These are phyloP conservation scores for Neopestalotiopsis clavispora DNA, from an alignment of 2,329 filamentous ascomycete genomes.

Conservation along the genomic window DNA sequence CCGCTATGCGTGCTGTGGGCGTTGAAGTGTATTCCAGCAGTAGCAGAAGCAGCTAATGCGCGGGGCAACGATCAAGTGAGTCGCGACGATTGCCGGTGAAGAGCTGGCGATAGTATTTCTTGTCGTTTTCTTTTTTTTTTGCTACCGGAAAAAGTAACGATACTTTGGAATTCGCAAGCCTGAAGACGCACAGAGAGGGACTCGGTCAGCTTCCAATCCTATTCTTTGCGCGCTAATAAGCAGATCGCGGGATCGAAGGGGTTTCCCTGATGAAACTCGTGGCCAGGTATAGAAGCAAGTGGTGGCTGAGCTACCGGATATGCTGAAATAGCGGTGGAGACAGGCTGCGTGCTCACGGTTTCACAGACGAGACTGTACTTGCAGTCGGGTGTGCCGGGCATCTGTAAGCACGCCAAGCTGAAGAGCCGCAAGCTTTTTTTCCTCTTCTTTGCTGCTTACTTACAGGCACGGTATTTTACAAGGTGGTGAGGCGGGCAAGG, in stretches of 20 bases:
- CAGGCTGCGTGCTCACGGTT: slow-evolving; percentile 10
- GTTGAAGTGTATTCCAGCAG: background rate
- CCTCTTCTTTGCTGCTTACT: background rate
- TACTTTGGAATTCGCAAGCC: background rate
- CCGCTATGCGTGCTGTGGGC: background rate
- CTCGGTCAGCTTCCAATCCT: slow-evolving; percentile 7
- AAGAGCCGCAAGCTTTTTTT: slow-evolving; percentile 17
- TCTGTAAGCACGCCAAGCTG: slow-evolving; percentile 15
- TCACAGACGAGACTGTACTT: slow-evolving; percentile 4
- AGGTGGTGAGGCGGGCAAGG: background rate
- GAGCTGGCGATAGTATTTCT: background rate
- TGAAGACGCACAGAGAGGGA: background rate
- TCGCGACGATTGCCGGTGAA: background rate
- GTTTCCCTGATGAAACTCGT: slow-evolving; percentile 1
- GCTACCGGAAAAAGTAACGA: background rate
- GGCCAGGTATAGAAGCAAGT: slow-evolving; percentile 9
- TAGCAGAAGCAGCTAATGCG: background rate
- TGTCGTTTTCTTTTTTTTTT: background rate
- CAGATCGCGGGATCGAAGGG: slow-evolving; percentile 1
- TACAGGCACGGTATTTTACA: background rate
- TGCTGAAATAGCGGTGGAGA: slow-evolving; percentile 3
- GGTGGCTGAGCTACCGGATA: slow-evolving; percentile 5
- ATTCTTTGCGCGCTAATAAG: slow-evolving; percentile 1
- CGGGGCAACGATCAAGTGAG: background rate
- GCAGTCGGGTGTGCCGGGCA: background rate